Evolutionary conservation across 345 rosid species (phyloP).

Genomic region (Eucalyptus pauciflora): DNA sequence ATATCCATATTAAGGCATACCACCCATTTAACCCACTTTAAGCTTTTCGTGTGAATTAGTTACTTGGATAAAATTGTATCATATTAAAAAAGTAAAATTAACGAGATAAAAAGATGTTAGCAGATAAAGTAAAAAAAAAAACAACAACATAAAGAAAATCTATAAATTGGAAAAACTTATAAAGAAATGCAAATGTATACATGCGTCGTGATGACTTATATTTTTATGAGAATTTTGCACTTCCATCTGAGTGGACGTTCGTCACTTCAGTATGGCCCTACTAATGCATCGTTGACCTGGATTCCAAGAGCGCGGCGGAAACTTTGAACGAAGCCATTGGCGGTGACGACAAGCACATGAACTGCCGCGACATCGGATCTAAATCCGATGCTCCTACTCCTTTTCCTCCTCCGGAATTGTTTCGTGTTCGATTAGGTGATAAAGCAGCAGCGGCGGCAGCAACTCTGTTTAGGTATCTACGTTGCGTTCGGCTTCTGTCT

Average conservation of each 20-base stretch:
- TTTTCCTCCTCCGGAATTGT: not conserved
- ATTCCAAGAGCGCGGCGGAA: not conserved
- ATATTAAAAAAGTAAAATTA: not conserved
- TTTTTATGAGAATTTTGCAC: not conserved
- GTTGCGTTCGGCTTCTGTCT: not conserved
- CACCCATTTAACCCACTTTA: rapidly evolving
- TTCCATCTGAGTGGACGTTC: not conserved
- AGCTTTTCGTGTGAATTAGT: not conserved
- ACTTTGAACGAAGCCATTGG: not conserved
- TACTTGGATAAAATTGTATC: not conserved
- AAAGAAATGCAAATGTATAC: not conserved
- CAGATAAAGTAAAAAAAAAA: not conserved
- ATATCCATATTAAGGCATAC: not conserved
- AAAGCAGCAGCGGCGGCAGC: not conserved
- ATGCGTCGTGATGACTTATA: rapidly evolving
- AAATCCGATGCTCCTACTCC: not conserved
- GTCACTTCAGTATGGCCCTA: not conserved
- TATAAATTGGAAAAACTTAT: not conserved
- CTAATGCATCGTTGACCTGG: not conserved
- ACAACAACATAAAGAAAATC: not conserved
- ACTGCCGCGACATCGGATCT: not conserved
- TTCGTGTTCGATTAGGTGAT: not conserved
- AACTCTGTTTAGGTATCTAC: not conserved
- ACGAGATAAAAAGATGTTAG: not conserved
- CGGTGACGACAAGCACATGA: not conserved